Percentiles rank a stretch among this genome's conserved stretches.
phyloP scores from a whole-genome alignment of 129 eudicot genomes.

The Saussurea involucrata region DNA sequence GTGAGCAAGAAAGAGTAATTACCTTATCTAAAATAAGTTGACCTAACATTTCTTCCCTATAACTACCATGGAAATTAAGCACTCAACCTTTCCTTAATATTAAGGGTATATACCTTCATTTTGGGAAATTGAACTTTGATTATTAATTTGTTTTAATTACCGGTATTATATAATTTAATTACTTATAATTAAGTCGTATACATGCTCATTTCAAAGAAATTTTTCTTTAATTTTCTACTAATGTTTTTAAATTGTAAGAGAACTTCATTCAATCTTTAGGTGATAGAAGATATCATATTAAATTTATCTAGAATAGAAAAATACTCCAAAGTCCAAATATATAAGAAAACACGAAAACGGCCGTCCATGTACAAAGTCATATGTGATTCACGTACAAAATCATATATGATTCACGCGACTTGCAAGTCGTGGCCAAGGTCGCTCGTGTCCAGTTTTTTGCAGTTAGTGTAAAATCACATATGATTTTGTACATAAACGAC shows the following conservation, averaged over 20 bases:
- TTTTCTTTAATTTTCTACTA: neutral
- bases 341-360: too few species aligned
- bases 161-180: too few species aligned
- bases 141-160: too few species aligned
- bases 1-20: conserved; percentile 6
- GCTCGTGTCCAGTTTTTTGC: too few species aligned
- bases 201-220: neutral
- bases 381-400: too few species aligned
- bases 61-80: conserved; percentile 12
- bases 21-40: conserved; percentile 22
- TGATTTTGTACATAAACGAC: too few species aligned
- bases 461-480: too few species aligned
- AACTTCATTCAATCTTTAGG: neutral
- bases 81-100: neutral
- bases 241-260: neutral
- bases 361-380: too few species aligned
- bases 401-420: too few species aligned
- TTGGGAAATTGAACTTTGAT: neutral
- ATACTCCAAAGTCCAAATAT: too few species aligned
- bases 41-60: conserved; percentile 30
- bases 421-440: too few species aligned
- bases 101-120: neutral
- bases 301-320: neutral
- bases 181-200: too few species aligned
- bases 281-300: neutral